phyloP scores from a whole-genome alignment of 352 stramenopile genomes.

The Synura sp. region DNA sequence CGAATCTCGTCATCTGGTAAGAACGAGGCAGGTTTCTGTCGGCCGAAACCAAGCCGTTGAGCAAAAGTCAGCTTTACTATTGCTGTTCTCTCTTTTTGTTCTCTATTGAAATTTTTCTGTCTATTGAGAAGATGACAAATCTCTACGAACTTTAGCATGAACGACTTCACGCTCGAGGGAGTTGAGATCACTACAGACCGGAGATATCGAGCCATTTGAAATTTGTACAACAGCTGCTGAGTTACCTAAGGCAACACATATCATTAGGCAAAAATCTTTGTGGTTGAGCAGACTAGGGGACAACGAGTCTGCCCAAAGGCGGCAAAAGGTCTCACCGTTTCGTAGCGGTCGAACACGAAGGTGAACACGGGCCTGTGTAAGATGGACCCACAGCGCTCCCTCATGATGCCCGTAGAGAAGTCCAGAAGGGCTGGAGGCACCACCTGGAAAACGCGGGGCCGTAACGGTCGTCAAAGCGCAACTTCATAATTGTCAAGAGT shows the following conservation, averaged over 20 bases:
- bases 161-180: slow-evolving; percentile 97
- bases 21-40: neutral
- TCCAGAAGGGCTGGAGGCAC: slow-evolving; percentile 97
- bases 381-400: slow-evolving; percentile 94
- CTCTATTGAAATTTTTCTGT: slow-evolving; percentile 4
- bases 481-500: too few relatives aligned
- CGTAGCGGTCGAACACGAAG: slow-evolving; percentile 94
- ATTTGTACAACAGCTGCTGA: slow-evolving; percentile 42
- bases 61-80: neutral
- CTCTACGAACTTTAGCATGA: slow-evolving; percentile 97
- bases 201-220: slow-evolving; percentile 79
- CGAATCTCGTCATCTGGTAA: neutral
- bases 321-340: too few relatives aligned
- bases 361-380: slow-evolving; percentile 98
- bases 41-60: neutral
- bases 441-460: too few relatives aligned
- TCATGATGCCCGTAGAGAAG: slow-evolving; percentile 93
- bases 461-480: too few relatives aligned
- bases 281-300: too few relatives aligned
- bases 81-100: neutral
- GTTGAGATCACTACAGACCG: slow-evolving; percentile 95
- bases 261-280: too few relatives aligned
- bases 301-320: too few relatives aligned
- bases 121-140: slow-evolving; percentile 74
- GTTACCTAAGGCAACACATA: slow-evolving; percentile 19